Conservation (phyloP, 176 grass and related monocot species). For the Cenchrus fungigraminus region DNA sequence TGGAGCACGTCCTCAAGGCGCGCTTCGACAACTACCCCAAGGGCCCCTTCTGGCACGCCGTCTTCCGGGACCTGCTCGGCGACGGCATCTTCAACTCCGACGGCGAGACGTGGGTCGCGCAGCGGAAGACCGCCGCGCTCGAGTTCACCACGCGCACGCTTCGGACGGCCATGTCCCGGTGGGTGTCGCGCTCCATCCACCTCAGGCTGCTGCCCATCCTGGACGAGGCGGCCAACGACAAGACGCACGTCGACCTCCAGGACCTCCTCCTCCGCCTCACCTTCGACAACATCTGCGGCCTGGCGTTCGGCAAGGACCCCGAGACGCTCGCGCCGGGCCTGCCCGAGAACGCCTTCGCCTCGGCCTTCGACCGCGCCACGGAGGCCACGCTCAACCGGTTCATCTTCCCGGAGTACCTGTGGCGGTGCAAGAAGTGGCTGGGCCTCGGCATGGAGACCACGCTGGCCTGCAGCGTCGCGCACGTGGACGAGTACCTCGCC, state of each 20-base stretch:
- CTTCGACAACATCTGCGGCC: conserved; percentile 97
- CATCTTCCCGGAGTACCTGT: conserved; percentile 88
- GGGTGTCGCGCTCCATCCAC: conserved; percentile 95
- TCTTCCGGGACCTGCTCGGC: conserved; percentile 88
- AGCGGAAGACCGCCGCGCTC: conserved; percentile 91
- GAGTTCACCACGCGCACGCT: conserved; percentile 97
- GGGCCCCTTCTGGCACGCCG: conserved; percentile 93
- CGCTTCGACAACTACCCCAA: conserved; percentile 98
- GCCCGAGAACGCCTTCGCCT: conserved; percentile 84
- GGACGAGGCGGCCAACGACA: conserved; percentile 31
- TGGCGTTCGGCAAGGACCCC: conserved; percentile 93
- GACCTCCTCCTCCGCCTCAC: conserved; percentile 92
- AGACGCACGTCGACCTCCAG: conserved; percentile 65
- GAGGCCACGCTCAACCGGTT: conserved; percentile 90
- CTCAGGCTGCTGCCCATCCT: conserved; percentile 78
- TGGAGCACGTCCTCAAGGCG: conserved; percentile 91
- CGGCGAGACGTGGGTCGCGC: conserved; percentile 84
- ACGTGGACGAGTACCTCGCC: too few relatives aligned
- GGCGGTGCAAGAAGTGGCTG: conserved; percentile 86
- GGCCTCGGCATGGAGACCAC: conserved; percentile 83
- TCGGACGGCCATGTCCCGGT: conserved; percentile 80
- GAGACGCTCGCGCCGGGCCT: conserved; percentile 79
- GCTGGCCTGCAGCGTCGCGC: conserved; percentile 61
- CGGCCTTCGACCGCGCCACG: conserved; percentile 87
- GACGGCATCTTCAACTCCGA: conserved; percentile 99